Conservation (phyloP, 2,329 filamentous ascomycete species). For the Pseudocercospora vitis region DNA sequence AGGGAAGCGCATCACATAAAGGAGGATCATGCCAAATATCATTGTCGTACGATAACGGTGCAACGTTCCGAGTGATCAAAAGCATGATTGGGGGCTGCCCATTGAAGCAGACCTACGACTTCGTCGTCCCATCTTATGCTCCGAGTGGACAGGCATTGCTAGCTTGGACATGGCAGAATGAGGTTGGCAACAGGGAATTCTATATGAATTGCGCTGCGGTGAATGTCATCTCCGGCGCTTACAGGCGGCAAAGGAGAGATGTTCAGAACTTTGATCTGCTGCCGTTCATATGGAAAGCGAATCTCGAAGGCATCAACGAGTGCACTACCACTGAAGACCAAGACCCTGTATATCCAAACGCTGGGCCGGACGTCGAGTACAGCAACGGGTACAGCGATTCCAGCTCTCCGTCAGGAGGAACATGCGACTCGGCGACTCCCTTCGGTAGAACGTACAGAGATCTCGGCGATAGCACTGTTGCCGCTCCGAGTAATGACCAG, state of each 20-base stretch:
- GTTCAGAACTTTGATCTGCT: constrained; percentile 36
- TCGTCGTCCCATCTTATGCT: constrained; percentile 65
- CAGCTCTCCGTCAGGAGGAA: constrained; percentile 29
- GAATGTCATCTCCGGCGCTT: constrained; percentile 50
- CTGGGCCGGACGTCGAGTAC: constrained; percentile 44
- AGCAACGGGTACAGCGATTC: constrained; percentile 37
- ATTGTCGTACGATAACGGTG: constrained; percentile 70
- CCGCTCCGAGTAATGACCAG: constrained; percentile 7
- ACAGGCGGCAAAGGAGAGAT: constrained; percentile 22
- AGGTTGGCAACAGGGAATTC: constrained; percentile 71
- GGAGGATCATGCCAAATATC: constrained; percentile 77
- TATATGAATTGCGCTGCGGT: constrained; percentile 54
- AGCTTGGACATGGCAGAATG: constrained; percentile 62
- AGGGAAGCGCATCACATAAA: constrained; percentile 54
- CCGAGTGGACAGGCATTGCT: constrained; percentile 64
- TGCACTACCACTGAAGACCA: constrained; percentile 42
- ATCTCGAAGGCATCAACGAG: constrained; percentile 43
- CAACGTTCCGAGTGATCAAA: constrained; percentile 68
- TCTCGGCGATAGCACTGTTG: constrained; percentile 16
- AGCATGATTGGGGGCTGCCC: constrained; percentile 62
- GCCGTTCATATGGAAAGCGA: constrained; percentile 48
- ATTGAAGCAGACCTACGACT: constrained; percentile 57
- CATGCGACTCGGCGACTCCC: constrained; percentile 36
- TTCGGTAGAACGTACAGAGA: constrained; percentile 33
- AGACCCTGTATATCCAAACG: constrained; percentile 44